Conservation (phyloP, 805 yeast genomes). For the Komagataella mondaviorum region DNA sequence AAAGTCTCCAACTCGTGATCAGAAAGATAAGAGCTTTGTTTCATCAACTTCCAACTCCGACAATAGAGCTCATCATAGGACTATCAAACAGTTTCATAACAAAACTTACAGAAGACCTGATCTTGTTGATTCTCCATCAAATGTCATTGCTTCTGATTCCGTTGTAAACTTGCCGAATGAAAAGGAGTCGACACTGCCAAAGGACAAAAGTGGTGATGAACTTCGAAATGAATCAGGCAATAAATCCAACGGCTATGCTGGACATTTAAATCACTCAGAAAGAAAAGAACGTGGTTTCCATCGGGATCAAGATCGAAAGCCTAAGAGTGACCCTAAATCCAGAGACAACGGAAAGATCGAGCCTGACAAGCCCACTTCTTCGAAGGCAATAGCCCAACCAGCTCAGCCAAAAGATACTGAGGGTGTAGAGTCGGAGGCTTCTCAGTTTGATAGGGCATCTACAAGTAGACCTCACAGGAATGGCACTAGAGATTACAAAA, state of each 20-base stretch:
- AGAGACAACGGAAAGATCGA: neutral
- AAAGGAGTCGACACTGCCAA: neutral
- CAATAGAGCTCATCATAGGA: conserved; percentile 2
- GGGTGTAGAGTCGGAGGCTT: neutral
- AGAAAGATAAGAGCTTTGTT: neutral
- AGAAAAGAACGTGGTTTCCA: neutral
- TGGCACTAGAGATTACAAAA: neutral
- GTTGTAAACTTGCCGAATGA: neutral
- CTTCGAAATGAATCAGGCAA: neutral
- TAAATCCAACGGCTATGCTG: neutral
- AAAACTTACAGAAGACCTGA: neutral
- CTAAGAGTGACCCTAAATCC: neutral
- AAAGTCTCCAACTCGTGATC: neutral
- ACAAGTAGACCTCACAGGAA: neutral
- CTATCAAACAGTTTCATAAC: conserved; percentile 8
- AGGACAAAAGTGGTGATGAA: neutral
- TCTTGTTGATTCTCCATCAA: neutral
- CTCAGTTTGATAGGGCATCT: neutral
- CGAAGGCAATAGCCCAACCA: neutral
- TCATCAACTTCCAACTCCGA: neutral
- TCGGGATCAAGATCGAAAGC: neutral
- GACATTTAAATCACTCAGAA: neutral
- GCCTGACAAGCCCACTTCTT: neutral
- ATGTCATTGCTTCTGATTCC: neutral
- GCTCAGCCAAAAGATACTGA: neutral